Evolutionary conservation across 1,284 basidiomycete species (phyloP).

Genomic region (Entoloma clypeatum): DNA sequence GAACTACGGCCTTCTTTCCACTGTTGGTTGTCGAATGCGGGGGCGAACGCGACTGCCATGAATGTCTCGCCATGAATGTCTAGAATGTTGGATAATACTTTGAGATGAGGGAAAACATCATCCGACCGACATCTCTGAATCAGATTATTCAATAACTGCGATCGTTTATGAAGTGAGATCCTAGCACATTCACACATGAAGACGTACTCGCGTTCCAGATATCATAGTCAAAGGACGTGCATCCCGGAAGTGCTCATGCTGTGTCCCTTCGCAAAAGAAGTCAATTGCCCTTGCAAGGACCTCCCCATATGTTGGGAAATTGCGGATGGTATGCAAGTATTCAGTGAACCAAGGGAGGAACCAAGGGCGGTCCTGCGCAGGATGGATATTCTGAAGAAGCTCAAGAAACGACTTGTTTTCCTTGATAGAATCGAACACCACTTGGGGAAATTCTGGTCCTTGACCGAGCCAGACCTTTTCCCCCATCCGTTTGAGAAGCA

Average conservation of each 20-base stretch:
- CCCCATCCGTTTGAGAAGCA: slow-evolving; percentile 51
- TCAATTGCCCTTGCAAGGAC: slow-evolving; percentile 67
- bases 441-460: slow-evolving; percentile 62
- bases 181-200: slow-evolving; percentile 3
- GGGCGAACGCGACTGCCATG: slow-evolving; percentile 57
- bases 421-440: slow-evolving; percentile 79
- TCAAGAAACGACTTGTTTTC: slow-evolving; percentile 64
- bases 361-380: slow-evolving; percentile 38
- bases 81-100: slow-evolving; percentile 39
- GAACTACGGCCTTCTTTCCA: slow-evolving; percentile 50
- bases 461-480: slow-evolving; percentile 65
- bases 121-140: slow-evolving; percentile 32
- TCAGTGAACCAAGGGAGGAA: slow-evolving; percentile 54
- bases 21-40: slow-evolving; percentile 35
- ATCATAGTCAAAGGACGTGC: slow-evolving; percentile 57
- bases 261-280: slow-evolving; percentile 73
- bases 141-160: slow-evolving; percentile 30
- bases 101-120: slow-evolving; percentile 24
- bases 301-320: slow-evolving; percentile 52
- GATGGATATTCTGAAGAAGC: slow-evolving; percentile 40
- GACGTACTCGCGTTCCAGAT: slow-evolving; percentile 58
- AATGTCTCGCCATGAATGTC: slow-evolving; percentile 59
- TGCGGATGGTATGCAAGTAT: slow-evolving; percentile 53
- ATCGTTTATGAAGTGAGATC: neutral
- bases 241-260: slow-evolving; percentile 65